A percentile compares a stretch with the other conserved stretches of the same genome.
Evolutionary conservation across 768 basidiomycete species (phyloP).

Genomic region (Lentinus brumalis): DNA sequence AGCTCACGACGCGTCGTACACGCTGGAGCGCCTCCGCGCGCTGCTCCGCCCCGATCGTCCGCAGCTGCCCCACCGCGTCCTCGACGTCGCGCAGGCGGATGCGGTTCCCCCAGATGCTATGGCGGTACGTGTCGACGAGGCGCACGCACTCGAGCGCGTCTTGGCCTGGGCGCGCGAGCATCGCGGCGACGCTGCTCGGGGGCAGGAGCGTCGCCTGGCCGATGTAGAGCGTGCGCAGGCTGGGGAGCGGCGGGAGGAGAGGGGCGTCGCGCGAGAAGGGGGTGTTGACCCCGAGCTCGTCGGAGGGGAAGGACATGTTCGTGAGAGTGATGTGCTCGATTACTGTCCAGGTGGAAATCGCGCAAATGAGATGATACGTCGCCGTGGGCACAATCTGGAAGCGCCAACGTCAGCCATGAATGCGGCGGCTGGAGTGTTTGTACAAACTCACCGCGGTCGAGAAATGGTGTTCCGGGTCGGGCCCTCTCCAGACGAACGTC

Average conservation of each 20-base stretch:
- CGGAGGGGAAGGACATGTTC: conserved; percentile 45
- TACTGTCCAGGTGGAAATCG: conserved; percentile 43
- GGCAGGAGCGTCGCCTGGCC: conserved; percentile 52
- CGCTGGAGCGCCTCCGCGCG: conserved; percentile 28
- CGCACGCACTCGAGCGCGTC: conserved; percentile 37
- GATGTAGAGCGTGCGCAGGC: conserved; percentile 45
- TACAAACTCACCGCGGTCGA: conserved; percentile 55
- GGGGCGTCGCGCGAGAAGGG: conserved; percentile 23
- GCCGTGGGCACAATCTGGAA: conserved; percentile 47
- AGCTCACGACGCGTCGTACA: conserved; percentile 44
- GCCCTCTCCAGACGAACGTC: conserved; percentile 58
- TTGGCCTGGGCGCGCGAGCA: conserved; percentile 33
- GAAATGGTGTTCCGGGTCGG: conserved; percentile 62
- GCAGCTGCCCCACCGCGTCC: conserved; percentile 32
- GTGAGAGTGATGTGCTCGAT: conserved; percentile 49
- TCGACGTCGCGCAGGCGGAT: conserved; percentile 53
- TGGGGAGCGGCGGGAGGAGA: conserved; percentile 40
- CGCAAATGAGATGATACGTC: conserved; percentile 40
- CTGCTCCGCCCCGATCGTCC: conserved; percentile 25
- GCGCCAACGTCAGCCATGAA: background rate
- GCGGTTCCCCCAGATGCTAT: conserved; percentile 61
- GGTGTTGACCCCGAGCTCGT: conserved; percentile 21
- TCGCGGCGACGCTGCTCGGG: conserved; percentile 40
- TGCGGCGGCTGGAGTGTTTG: background rate
- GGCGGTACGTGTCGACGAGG: conserved; percentile 55